Evolutionary conservation across 495 filamentous ascomycete species (phyloP), one percentile per base, ranked within the genome.

Genomic region (Tetracladium setigerum): DNA sequence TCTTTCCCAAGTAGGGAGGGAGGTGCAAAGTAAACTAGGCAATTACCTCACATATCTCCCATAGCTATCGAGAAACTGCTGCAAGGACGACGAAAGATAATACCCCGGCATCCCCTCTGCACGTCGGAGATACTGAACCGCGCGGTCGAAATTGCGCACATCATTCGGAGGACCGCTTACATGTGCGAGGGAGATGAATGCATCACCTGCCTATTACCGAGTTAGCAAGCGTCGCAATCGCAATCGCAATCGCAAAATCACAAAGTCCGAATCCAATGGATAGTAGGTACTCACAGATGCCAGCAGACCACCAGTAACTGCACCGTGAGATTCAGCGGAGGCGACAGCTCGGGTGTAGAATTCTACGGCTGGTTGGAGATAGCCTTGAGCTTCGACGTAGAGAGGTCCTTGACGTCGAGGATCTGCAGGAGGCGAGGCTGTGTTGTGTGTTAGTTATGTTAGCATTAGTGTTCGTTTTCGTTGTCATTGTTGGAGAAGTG

Each of bases 111-210:
- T 60, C 9, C 57, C 49, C 17, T 54, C 46, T 4, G 74, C 73
- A 30, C 53, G 48, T 19, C 67, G 64, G n/a, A 78, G 61, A 56
- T 73, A 70, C 15, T 40, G 50, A 18, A 78, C 44, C 10, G 74
- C 73, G 46, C 67, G 57, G 38, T 57, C 57, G 50, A 76, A 78
- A 37, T 72, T 61, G 7, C 55, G 60, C 37, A 67, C 63, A 42
- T 67, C 71, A 31, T 58, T 59, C 13, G 65, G 61, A 14, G 68
- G 37, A 13, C 55, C 57, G 11, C 70, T 72, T 9, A 74, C 71
- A 50, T 76, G 76, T 22, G 73, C 73, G 10, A 76, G 54, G 36
- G 64, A 70, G 66, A 77, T 77, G 52, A 66, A 70, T 24, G 73
- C 68, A 59, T 76, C 72, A 1, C 73, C 73, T 27, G 67, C 62